phyloP scores from a whole-genome alignment of 768 basidiomycete species.

The Russula lepida region DNA sequence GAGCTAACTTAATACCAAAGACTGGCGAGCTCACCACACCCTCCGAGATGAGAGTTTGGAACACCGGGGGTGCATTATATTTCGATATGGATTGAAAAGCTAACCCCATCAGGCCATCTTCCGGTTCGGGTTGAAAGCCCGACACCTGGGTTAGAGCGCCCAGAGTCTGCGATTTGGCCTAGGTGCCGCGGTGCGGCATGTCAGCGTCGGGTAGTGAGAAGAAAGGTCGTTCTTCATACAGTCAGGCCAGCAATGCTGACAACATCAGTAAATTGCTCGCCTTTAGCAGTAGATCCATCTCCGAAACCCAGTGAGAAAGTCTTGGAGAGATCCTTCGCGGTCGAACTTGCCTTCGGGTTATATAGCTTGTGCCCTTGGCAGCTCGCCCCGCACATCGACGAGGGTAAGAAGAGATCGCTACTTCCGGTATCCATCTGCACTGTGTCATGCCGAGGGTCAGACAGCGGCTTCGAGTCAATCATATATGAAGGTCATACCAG shows the following conservation, averaged over 20 bases:
- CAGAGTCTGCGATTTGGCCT: conserved; percentile 35
- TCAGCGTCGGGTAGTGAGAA: background rate
- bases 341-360: background rate
- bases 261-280: conserved; percentile 36
- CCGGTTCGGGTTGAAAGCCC: conserved; percentile 23
- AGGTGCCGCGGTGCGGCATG: too few species aligned
- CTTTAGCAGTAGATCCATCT: conserved; percentile 33
- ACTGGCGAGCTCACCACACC: conserved; percentile 28
- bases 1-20: conserved; percentile 43
- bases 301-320: conserved; percentile 31
- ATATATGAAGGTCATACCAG: background rate
- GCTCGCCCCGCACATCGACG: conserved; percentile 23
- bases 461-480: background rate
- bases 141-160: conserved; percentile 35
- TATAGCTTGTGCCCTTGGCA: conserved; percentile 23
- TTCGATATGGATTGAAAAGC: conserved; percentile 26
- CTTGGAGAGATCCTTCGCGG: conserved; percentile 23
- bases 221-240: background rate
- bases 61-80: conserved; percentile 23
- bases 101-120: conserved; percentile 40
- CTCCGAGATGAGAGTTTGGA: conserved; percentile 37
- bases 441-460: background rate
- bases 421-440: conserved; percentile 36
- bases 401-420: conserved; percentile 31
- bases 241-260: conserved; percentile 33